These are phyloP conservation scores for Fusarium heterosporum DNA, from an alignment of 2,329 filamentous ascomycete genomes.

Conservation along the genomic window DNA sequence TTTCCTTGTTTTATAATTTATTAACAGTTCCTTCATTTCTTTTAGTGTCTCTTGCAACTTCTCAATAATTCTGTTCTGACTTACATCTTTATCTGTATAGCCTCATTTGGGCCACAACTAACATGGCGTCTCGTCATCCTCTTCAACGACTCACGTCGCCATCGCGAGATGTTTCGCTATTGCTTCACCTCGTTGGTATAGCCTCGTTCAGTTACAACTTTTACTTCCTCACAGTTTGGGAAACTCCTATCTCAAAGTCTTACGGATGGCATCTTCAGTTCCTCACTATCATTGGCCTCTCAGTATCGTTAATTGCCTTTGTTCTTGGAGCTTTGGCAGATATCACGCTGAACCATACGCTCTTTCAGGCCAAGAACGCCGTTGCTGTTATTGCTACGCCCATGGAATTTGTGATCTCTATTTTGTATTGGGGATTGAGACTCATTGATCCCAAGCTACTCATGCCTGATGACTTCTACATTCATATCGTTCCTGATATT, in stretches of 20 bases:
- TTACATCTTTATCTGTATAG: not conserved
- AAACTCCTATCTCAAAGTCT: conserved; percentile 64
- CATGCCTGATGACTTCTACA: conserved; percentile 65
- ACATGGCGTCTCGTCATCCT: conserved; percentile 64
- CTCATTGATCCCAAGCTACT: conserved; percentile 66
- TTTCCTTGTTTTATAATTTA: conserved; percentile 19
- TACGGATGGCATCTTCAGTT: conserved; percentile 79
- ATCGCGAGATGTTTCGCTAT: conserved; percentile 70
- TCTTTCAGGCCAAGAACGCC: conserved; percentile 76
- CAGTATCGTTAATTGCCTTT: conserved; percentile 71
- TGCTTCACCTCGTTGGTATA: conserved; percentile 68
- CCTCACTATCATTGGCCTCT: conserved; percentile 78
- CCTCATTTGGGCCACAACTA: not conserved
- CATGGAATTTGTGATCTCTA: conserved; percentile 75
- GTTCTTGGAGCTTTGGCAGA: conserved; percentile 72
- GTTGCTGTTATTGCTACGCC: conserved; percentile 75
- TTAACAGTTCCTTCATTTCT: not conserved
- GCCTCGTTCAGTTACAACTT: conserved; percentile 66
- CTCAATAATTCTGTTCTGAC: not conserved
- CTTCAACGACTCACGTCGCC: conserved; percentile 75
- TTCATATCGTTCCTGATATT: conserved; percentile 68
- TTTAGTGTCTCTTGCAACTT: not conserved
- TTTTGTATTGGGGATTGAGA: conserved; percentile 79
- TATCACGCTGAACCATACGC: conserved; percentile 64
- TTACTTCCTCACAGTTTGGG: conserved; percentile 62